Conservation (phyloP, 306 rosid species). For the Cucumis sativus region Cucumber_9930_V3 NC_026660.2:25221001-25221500, state of each 20-base stretch:
- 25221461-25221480: background rate
- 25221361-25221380: background rate
- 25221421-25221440: background rate
- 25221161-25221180: constrained; percentile 15
- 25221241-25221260: constrained; percentile 28
- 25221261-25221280: constrained; percentile 62
- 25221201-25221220: constrained; percentile 11
- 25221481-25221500: background rate
- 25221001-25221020: background rate
- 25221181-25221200: constrained; percentile 12
- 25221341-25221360: constrained; percentile 82
- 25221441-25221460: background rate
- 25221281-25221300: constrained; percentile 70
- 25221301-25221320: constrained; percentile 90
- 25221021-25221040: constrained; percentile 24
- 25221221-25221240: constrained; percentile 27
- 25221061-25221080: constrained; percentile 42
- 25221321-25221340: constrained; percentile 84
- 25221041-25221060: constrained; percentile 66
- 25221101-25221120: constrained; percentile 34
- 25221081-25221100: constrained; percentile 34
- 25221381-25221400: background rate
- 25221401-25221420: background rate
- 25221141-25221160: constrained; percentile 15
- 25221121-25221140: constrained; percentile 29